Percentiles rank a stretch among this genome's conserved stretches.
Conservation (phyloP, 2,329 filamentous ascomycete genomes). For the Grosmannia penicillata region DNA sequence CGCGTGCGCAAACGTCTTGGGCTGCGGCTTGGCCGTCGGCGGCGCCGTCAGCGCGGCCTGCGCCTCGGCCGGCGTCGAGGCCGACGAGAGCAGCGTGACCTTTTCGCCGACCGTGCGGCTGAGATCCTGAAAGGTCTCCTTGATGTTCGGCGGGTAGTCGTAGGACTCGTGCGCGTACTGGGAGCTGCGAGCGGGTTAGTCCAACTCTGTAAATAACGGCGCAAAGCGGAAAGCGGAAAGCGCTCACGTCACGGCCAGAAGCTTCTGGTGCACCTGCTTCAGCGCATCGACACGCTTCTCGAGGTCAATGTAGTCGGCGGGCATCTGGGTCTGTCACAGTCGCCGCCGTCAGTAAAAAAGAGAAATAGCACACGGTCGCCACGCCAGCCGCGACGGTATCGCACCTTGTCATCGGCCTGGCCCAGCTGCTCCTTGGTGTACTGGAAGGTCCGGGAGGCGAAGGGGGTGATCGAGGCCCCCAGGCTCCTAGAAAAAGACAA, state of each 20-base stretch:
- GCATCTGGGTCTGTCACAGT: constrained; percentile 66
- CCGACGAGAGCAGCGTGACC: constrained; percentile 75
- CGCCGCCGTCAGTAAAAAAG: not conserved
- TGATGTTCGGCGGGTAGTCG: constrained; percentile 95
- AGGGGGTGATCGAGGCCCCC: constrained; percentile 78
- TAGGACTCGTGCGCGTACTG: constrained; percentile 82
- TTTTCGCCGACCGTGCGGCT: constrained; percentile 94
- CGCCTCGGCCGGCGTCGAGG: constrained; percentile 76
- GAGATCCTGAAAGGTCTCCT: constrained; percentile 93
- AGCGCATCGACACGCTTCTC: constrained; percentile 97
- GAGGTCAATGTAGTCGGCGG: constrained; percentile 92
- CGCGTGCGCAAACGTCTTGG: constrained; percentile 96
- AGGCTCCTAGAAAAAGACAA: constrained; percentile 24
- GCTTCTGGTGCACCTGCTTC: constrained; percentile 93
- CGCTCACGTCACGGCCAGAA: constrained; percentile 86
- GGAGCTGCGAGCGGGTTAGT: constrained; percentile 37
- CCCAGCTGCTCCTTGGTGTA: constrained; percentile 97
- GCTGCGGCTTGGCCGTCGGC: constrained; percentile 82
- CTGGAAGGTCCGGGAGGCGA: constrained; percentile 87
- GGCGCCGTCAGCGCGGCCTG: constrained; percentile 87
- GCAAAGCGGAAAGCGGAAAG: not conserved
- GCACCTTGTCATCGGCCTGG: constrained; percentile 82
- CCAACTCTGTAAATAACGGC: not conserved
- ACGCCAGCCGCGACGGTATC: not conserved
- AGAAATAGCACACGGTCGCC: not conserved